Evolutionary conservation across 768 basidiomycete genomes (phyloP).

Genomic region (Lactarius deliciosus): DNA sequence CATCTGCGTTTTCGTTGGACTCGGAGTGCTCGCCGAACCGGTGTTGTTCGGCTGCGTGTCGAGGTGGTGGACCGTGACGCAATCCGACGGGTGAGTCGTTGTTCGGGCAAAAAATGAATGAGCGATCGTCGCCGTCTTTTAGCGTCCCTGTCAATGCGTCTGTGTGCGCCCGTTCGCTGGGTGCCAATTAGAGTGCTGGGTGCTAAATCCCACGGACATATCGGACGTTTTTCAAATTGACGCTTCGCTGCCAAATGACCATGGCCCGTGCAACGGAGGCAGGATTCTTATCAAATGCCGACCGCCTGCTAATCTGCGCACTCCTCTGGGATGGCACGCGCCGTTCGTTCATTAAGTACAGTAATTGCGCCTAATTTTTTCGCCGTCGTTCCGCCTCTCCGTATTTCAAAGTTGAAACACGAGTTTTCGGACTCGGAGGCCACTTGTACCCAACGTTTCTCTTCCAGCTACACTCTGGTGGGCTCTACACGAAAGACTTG

Average conservation of each 20-base stretch:
- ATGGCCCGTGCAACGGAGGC: neutral
- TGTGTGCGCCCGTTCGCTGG: neutral
- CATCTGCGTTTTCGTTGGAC: neutral
- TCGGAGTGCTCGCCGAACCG: neutral
- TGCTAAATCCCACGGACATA: neutral
- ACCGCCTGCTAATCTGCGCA: neutral
- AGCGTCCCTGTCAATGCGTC: too few relatives aligned
- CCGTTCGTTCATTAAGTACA: neutral
- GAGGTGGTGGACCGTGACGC: neutral
- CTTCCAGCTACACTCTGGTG: neutral
- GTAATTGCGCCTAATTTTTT: conserved; percentile 8
- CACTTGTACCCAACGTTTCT: neutral
- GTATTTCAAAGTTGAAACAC: conserved; percentile 6
- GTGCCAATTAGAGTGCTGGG: neutral
- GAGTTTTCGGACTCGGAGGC: neutral
- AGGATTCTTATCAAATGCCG: neutral
- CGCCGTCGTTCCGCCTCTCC: conserved; percentile 14
- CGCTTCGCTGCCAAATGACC: neutral
- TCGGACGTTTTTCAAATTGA: neutral
- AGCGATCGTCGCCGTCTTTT: neutral
- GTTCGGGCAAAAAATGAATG: neutral
- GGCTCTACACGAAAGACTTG: neutral
- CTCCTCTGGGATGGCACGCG: neutral
- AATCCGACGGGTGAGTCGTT: neutral
- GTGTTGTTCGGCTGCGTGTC: neutral